These are phyloP conservation scores for Pueraria montana DNA, from an alignment of 306 rosid species.

Conservation along the genomic window DNA sequence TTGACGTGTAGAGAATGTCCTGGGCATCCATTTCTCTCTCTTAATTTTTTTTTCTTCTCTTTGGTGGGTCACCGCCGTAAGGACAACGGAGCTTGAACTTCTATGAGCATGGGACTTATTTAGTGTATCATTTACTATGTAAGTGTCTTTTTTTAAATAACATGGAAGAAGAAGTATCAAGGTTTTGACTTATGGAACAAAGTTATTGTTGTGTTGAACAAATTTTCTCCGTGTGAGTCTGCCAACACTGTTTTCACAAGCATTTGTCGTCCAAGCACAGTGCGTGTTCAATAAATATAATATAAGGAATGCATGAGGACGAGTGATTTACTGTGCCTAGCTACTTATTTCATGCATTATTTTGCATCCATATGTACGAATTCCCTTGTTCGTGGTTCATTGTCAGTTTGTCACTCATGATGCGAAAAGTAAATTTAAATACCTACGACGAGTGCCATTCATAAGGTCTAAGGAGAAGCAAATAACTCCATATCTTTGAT, in stretches of 20 bases:
- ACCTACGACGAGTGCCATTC: neutral
- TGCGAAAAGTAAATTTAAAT: neutral
- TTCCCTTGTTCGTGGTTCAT: conserved; percentile 7
- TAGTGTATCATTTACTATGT: conserved; percentile 47
- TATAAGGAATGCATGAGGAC: conserved; percentile 21
- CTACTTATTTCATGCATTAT: conserved; percentile 28
- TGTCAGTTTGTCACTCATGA: conserved; percentile 28
- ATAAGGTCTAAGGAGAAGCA: neutral
- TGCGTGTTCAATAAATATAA: neutral
- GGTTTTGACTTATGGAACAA: conserved; percentile 79
- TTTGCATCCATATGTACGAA: conserved; percentile 20
- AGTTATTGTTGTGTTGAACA: conserved; percentile 54
- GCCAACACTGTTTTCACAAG: conserved; percentile 44
- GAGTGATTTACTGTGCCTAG: conserved; percentile 13
- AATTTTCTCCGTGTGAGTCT: conserved; percentile 52
- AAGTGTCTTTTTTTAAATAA: conserved; percentile 29
- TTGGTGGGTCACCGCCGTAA: conserved; percentile 67
- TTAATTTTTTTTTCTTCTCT: neutral
- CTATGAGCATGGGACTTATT: conserved; percentile 46
- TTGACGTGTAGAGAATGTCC: conserved; percentile 57
- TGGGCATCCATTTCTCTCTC: conserved; percentile 10
- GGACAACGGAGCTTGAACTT: conserved; percentile 75
- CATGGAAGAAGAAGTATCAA: conserved; percentile 67
- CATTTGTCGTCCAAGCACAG: conserved; percentile 38
- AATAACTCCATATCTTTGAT: neutral